Conservation (phyloP, 352 stramenopile species). For the Blastocystis sp. region DNA sequence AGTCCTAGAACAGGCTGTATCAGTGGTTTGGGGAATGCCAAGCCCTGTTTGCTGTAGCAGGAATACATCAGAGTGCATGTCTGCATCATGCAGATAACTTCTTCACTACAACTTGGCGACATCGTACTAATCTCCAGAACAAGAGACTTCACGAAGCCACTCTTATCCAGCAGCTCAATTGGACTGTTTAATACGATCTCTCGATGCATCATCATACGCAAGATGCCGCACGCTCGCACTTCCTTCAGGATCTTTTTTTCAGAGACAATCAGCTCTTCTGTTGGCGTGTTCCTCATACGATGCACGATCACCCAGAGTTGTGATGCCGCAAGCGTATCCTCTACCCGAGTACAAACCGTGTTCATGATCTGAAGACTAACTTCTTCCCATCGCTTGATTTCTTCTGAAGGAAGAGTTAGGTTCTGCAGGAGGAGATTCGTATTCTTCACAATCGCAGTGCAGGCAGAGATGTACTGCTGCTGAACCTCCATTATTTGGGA, state of each 20-base stretch:
- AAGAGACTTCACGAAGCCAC: neutral
- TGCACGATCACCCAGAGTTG: neutral
- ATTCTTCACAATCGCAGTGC: neutral
- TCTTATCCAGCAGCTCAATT: neutral
- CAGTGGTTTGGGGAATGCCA: neutral
- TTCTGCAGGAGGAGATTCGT: neutral
- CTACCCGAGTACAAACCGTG: neutral
- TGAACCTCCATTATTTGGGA: neutral
- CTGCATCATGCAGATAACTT: constrained; percentile 5
- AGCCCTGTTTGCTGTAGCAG: neutral
- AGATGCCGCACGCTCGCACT: neutral
- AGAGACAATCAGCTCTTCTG: neutral
- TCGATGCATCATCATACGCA: neutral
- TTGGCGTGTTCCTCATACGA: neutral
- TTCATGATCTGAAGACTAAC: neutral
- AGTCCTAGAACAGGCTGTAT: neutral
- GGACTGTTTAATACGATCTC: neutral
- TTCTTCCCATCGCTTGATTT: neutral
- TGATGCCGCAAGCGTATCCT: neutral
- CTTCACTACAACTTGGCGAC: neutral
- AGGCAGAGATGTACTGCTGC: neutral
- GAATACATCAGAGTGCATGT: neutral
- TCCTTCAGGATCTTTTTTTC: neutral
- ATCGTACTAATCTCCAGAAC: neutral
- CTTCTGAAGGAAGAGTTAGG: neutral